Percentiles rank a stretch among this genome's conserved stretches.
Evolutionary conservation across 352 stramenopile species (phyloP).

Genomic region (Globisporangium nunn): DNA sequence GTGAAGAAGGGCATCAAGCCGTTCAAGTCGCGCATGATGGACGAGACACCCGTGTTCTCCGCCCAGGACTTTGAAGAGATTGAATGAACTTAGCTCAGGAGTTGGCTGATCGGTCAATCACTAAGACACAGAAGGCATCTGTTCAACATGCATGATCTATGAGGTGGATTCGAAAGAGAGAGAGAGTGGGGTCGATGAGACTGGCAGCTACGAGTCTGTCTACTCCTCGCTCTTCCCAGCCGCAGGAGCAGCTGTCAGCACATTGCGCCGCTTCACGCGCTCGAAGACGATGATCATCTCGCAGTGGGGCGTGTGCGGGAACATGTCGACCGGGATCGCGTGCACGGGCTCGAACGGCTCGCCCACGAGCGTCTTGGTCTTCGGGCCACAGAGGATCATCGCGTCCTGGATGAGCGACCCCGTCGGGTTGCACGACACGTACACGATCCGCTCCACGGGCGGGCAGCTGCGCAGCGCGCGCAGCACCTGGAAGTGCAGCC

Average conservation of each 20-base stretch:
- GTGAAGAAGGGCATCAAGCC: conserved; percentile 59
- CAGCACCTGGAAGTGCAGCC: conserved; percentile 91
- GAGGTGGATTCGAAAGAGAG: neutral
- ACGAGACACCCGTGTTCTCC: conserved; percentile 46
- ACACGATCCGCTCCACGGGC: conserved; percentile 90
- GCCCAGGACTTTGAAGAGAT: conserved; percentile 69
- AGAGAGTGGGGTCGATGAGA: neutral
- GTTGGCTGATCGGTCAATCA: neutral
- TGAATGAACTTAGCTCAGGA: conserved; percentile 19
- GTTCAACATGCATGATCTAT: neutral
- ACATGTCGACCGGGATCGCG: conserved; percentile 97
- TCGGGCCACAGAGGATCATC: conserved; percentile 88
- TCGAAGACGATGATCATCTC: conserved; percentile 99
- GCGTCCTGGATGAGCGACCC: conserved; percentile 89
- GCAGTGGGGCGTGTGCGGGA: conserved; percentile 96
- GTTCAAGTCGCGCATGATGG: conserved; percentile 78
- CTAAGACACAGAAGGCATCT: neutral
- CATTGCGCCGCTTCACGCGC: conserved; percentile 37
- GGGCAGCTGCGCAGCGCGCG: conserved; percentile 76
- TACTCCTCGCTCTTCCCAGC: conserved; percentile 1
- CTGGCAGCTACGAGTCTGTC: neutral
- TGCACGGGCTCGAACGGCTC: conserved; percentile 89
- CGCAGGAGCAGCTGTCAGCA: neutral
- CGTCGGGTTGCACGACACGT: conserved; percentile 98
- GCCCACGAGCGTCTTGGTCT: conserved; percentile 90